phyloP scores from a whole-genome alignment of 1,139 yeast genomes.

The Zhuliangozyma parablackwelliae region DNA sequence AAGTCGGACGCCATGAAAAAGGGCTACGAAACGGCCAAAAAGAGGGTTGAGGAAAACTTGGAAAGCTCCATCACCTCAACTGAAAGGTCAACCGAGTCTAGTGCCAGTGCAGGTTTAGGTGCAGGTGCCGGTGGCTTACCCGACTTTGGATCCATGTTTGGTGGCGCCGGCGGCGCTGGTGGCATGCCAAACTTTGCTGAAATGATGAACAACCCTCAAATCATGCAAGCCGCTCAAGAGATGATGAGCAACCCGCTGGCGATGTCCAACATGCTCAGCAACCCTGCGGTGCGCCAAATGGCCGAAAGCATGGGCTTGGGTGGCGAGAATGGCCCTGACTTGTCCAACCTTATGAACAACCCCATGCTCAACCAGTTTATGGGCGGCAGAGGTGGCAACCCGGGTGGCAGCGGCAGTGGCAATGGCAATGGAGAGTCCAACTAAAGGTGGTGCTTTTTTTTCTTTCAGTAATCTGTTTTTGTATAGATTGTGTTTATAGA shows the following conservation, averaged over 20 bases:
- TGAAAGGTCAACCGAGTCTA: conserved; percentile 6
- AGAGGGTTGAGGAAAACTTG: conserved; percentile 72
- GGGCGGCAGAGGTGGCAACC: conserved; percentile 31
- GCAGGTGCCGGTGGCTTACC: conserved; percentile 64
- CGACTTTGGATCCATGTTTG: conserved; percentile 61
- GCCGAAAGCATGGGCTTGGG: conserved; percentile 67
- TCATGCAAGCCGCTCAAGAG: conserved; percentile 89
- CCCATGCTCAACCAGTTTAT: conserved; percentile 61
- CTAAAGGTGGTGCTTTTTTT: too few relatives aligned
- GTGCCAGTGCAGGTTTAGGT: conserved; percentile 8
- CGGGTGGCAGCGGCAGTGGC: background rate
- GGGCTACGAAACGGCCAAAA: conserved; percentile 91
- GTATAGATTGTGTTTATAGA: too few relatives aligned
- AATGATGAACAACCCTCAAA: conserved; percentile 81
- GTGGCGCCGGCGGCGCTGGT: conserved; percentile 60
- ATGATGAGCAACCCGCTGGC: conserved; percentile 90
- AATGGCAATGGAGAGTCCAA: background rate
- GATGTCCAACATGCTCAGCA: conserved; percentile 68
- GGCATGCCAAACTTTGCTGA: conserved; percentile 55
- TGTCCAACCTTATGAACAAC: conserved; percentile 72
- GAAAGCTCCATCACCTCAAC: conserved; percentile 38
- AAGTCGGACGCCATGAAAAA: conserved; percentile 89
- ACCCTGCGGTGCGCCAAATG: conserved; percentile 77
- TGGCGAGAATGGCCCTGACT: conserved; percentile 50
- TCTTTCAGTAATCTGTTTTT: too few relatives aligned